phyloP scores from a whole-genome alignment of 306 rosid genomes.

The Prunus fruticosa region DNA sequence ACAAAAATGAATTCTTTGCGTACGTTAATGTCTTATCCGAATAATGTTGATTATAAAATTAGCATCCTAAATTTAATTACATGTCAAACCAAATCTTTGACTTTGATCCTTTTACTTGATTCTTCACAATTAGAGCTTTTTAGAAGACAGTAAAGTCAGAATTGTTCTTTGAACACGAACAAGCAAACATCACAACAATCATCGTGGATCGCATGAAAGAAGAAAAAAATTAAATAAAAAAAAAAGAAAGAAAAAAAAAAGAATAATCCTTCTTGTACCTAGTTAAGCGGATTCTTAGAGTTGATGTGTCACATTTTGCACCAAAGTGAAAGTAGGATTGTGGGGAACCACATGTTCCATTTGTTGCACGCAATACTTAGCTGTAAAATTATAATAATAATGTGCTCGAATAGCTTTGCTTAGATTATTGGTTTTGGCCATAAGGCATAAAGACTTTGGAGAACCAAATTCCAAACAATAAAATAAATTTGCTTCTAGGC shows the following conservation, averaged over 20 bases:
- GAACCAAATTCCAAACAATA: slow-evolving; percentile 2
- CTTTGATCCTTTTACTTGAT: not conserved
- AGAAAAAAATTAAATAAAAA: not conserved
- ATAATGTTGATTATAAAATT: not conserved
- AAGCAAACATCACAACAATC: not conserved
- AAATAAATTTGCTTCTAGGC: not conserved
- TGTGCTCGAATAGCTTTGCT: slow-evolving; percentile 10
- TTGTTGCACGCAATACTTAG: slow-evolving; percentile 27
- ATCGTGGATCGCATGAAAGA: slow-evolving; percentile 7
- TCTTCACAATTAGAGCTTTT: not conserved
- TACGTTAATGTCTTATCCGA: not conserved
- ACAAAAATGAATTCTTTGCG: not conserved
- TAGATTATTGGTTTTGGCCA: not conserved
- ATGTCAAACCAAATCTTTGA: slow-evolving; percentile 2
- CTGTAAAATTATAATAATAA: slow-evolving; percentile 27
- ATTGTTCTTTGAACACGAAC: not conserved
- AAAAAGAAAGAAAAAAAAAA: not conserved
- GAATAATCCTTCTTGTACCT: slow-evolving; percentile 4
- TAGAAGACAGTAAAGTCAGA: not conserved
- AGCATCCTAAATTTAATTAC: not conserved
- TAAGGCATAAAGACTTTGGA: slow-evolving; percentile 10
- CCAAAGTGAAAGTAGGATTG: slow-evolving; percentile 5
- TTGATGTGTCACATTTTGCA: slow-evolving; percentile 7
- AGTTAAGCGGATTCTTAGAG: slow-evolving; percentile 5
- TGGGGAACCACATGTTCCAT: slow-evolving; percentile 29